Conservation (phyloP, 495 filamentous ascomycete species). For the Tuber melanosporum region DNA sequence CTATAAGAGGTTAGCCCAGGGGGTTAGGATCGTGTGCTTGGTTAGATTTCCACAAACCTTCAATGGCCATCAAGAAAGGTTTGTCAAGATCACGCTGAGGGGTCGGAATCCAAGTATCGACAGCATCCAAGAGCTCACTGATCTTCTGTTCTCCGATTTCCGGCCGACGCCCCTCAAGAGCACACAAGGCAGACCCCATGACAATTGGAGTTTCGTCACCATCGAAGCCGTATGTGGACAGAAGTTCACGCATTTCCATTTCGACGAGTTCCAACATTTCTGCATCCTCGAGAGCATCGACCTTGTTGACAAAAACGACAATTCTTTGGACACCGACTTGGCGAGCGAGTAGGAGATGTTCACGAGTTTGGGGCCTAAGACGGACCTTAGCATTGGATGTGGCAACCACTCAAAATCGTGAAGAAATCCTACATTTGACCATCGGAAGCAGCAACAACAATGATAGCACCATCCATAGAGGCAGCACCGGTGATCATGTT, state of each 20-base stretch:
- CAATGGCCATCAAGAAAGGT: slow-evolving; percentile 96
- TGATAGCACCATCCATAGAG: slow-evolving; percentile 96
- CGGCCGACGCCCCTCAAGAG: slow-evolving; percentile 76
- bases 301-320: slow-evolving; percentile 99
- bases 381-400: slow-evolving; percentile 36
- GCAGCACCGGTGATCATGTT: slow-evolving; percentile 99
- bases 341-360: slow-evolving; percentile 93
- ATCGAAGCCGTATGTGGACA: slow-evolving; percentile 88
- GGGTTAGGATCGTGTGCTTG: neutral
- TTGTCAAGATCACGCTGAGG: slow-evolving; percentile 86
- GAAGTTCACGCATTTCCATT: slow-evolving; percentile 98
- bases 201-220: slow-evolving; percentile 95
- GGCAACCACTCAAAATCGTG: neutral
- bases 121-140: slow-evolving; percentile 77
- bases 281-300: slow-evolving; percentile 89
- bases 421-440: slow-evolving; percentile 72
- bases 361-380: slow-evolving; percentile 84
- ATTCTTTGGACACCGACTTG: slow-evolving; percentile 97
- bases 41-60: slow-evolving; percentile 44
- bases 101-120: slow-evolving; percentile 94
- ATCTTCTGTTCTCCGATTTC: slow-evolving; percentile 83
- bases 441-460: slow-evolving; percentile 96
- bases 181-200: slow-evolving; percentile 91
- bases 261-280: slow-evolving; percentile 99
- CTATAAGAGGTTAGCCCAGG: slow-evolving; percentile 39